Base-by-base conservation (phyloP, 768 basidiomycete genomes). In the Pleurotus sapidus region DNA sequence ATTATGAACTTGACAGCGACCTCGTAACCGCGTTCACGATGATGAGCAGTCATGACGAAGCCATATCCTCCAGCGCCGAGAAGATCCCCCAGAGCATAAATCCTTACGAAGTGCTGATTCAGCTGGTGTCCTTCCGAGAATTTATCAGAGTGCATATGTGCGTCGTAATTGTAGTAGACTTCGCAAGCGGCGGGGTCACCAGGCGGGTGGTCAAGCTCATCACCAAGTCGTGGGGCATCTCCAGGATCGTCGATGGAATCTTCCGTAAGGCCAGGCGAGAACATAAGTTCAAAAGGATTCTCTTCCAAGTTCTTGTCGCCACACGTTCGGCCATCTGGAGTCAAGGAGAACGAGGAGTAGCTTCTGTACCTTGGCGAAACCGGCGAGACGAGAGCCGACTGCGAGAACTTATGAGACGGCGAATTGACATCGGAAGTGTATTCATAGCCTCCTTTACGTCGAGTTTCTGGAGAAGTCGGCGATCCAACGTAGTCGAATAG, bases 1-100 rank as follows among this genome's bases (percentile, higher is more conserved):
- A 90, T 84, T 66, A 98, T 94, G 70, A 98, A 97, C 73, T 98
- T 98, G 71, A 97, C 90, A 0, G 95, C 95, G 54, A 95, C 94
- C 67, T 94, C 90, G 57, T 75, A 70, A 0, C 78, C 77, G 46
- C 81, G 77, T 27, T 61, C 63, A 12, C 82, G 84, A 66, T 91
- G 84, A 37, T 77, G 72, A 8, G 93, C 94, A 2, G 89, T 89
- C 82, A 96, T 91, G 24, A 98, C 95, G 68, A 98, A 97, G 2
- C 95, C 95, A 67, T 95, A 98, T 15, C 95, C 95, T 45, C 95
- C 95, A 8, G 87, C 86, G 42, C 95, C 95, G 23, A 98, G 79
- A 67, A 92, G 88, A 61, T 89, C 90, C 38, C 80, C 82, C 20
- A 91, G 82, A 38, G 75, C 67, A 64, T 91, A 93, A 47, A 65